Percentiles rank a stretch among this genome's conserved stretches.
Conservation (phyloP, 257 asterid genomes). For the Voacanga thouarsii region DNA sequence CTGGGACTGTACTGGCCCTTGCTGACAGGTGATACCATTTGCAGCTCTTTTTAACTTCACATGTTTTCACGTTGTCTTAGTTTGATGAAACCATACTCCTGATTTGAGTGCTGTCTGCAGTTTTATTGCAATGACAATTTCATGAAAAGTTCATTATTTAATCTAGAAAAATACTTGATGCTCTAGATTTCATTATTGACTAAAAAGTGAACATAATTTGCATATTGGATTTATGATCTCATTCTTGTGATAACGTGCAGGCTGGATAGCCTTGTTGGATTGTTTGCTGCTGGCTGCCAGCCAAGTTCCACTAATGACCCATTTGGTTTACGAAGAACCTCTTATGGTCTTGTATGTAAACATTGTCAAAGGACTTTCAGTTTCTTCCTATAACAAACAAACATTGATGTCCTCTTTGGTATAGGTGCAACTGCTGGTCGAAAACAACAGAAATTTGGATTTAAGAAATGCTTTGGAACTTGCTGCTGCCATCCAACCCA, state of each 20-base stretch:
- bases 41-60: constrained; percentile 1
- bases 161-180: background rate
- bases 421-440: constrained; percentile 88
- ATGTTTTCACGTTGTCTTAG: background rate
- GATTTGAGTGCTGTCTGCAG: background rate
- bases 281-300: constrained; percentile 98
- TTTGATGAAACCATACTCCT: background rate
- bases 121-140: background rate
- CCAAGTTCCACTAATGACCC: constrained; percentile 89
- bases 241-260: constrained; percentile 38
- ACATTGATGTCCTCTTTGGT: constrained; percentile 25
- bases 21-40: constrained; percentile 63
- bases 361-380: constrained; percentile 11
- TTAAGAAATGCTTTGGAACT: constrained; percentile 69
- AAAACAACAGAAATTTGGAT: constrained; percentile 66
- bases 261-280: constrained; percentile 92
- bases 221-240: background rate
- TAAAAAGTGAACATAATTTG: background rate
- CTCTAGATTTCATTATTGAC: background rate
- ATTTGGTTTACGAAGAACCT: constrained; percentile 88
- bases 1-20: constrained; percentile 78
- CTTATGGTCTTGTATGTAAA: constrained; percentile 83
- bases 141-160: background rate
- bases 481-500: constrained; percentile 90
- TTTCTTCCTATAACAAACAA: constrained; percentile 7